phyloP scores from a whole-genome alignment of 2,329 filamentous ascomycete genomes.

The Aspergillus novofumigatus region DNA sequence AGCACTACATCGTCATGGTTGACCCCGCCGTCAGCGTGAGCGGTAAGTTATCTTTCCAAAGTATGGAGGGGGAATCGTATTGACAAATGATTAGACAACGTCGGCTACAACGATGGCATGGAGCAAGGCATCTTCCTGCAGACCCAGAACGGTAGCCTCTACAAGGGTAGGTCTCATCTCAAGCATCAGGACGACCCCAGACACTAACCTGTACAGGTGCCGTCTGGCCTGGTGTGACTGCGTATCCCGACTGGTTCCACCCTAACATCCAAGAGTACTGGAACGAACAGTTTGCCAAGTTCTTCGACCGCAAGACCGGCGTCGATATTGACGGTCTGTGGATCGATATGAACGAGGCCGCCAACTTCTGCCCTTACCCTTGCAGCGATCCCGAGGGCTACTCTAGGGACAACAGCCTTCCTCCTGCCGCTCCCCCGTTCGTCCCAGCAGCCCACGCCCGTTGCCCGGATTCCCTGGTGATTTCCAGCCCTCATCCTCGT shows the following conservation, averaged over 20 bases:
- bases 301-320: constrained; percentile 61
- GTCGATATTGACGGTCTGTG: constrained; percentile 74
- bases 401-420: constrained; percentile 36
- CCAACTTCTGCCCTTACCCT: constrained; percentile 54
- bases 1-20: constrained; percentile 74
- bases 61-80: neutral
- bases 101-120: constrained; percentile 58
- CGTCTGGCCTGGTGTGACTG: constrained; percentile 72
- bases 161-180: constrained; percentile 35
- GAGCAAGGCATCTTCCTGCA: constrained; percentile 54
- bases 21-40: constrained; percentile 50
- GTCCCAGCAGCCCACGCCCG: constrained; percentile 55
- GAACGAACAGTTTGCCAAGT: constrained; percentile 62
- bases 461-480: constrained; percentile 65
- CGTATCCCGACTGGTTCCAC: constrained; percentile 74
- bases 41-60: constrained; percentile 18
- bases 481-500: constrained; percentile 55
- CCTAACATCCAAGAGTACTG: constrained; percentile 63
- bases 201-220: constrained; percentile 46
- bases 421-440: constrained; percentile 62
- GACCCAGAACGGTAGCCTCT: constrained; percentile 51
- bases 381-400: constrained; percentile 54
- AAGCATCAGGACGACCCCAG: neutral
- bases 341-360: constrained; percentile 66
- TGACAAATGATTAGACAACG: constrained; percentile 39